Conservation (phyloP, 305 asterid genomes). For the Euphrasia arctica region DNA sequence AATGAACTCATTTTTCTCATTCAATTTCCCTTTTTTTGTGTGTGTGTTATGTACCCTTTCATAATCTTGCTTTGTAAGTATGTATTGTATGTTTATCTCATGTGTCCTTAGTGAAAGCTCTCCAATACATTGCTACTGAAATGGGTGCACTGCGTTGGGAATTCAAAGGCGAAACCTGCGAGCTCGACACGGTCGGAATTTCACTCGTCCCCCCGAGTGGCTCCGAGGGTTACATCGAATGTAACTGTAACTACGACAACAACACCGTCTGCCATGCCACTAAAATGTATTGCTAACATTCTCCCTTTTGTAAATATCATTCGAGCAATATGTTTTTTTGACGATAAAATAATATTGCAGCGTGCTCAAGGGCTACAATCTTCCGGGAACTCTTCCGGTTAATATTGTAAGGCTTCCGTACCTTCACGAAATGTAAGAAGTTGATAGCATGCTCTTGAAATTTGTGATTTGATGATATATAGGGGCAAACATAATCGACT, state of each 20-base stretch:
- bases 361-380: slow-evolving; percentile 56
- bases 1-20: background rate
- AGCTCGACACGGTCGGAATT: slow-evolving; percentile 45
- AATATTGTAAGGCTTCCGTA: slow-evolving; percentile 57
- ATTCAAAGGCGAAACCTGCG: slow-evolving; percentile 59
- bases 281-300: slow-evolving; percentile 37
- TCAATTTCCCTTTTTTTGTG: background rate
- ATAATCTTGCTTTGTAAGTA: too few relatives aligned
- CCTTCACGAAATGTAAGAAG: slow-evolving; percentile 55
- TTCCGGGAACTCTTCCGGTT: slow-evolving; percentile 71
- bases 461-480: slow-evolving; percentile 7
- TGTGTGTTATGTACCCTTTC: too few relatives aligned
- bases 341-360: slow-evolving; percentile 33
- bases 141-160: slow-evolving; percentile 72
- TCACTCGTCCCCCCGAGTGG: slow-evolving; percentile 35
- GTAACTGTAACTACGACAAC: slow-evolving; percentile 48
- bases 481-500: slow-evolving; percentile 14
- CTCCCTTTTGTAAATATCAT: slow-evolving; percentile 16
- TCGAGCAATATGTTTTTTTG: too few relatives aligned
- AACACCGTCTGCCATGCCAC: slow-evolving; percentile 50
- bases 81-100: too few relatives aligned
- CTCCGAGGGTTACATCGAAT: slow-evolving; percentile 45
- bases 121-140: slow-evolving; percentile 53
- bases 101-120: slow-evolving; percentile 50
- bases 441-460: slow-evolving; percentile 18